Conservation (phyloP, 257 asterid genomes). For the Salvia rosmarinus region DNA sequence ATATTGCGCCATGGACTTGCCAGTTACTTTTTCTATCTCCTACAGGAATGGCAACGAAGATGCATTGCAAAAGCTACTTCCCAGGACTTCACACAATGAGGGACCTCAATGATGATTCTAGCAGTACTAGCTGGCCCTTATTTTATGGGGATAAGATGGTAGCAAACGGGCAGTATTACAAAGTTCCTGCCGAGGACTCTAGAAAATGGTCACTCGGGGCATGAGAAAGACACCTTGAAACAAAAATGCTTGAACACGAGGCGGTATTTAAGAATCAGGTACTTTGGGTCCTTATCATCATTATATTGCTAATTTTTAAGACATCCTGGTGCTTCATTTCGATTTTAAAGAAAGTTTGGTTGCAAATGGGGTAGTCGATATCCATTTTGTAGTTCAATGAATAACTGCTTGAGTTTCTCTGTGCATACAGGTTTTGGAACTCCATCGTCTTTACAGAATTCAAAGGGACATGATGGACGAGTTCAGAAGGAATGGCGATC, state of each 20-base stretch:
- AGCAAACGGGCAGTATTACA: slow-evolving; percentile 61
- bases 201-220: slow-evolving; percentile 55
- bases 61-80: slow-evolving; percentile 68
- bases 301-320: slow-evolving; percentile 13
- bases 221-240: slow-evolving; percentile 72
- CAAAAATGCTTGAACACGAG: slow-evolving; percentile 96
- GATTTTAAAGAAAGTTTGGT: neutral
- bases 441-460: slow-evolving; percentile 84
- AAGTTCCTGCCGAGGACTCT: slow-evolving; percentile 54
- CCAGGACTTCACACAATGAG: slow-evolving; percentile 77
- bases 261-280: slow-evolving; percentile 89
- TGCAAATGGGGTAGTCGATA: slow-evolving; percentile 16
- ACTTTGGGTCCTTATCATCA: slow-evolving; percentile 24
- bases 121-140: slow-evolving; percentile 79
- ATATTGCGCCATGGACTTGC: slow-evolving; percentile 10
- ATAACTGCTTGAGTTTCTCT: slow-evolving; percentile 13
- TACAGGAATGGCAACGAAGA: slow-evolving; percentile 88
- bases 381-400: slow-evolving; percentile 5
- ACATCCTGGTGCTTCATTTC: neutral
- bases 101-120: slow-evolving; percentile 84
- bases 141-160: slow-evolving; percentile 61
- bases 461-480: slow-evolving; percentile 99
- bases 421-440: slow-evolving; percentile 68
- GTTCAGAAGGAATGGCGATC: slow-evolving; percentile 46
- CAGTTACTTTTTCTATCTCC: slow-evolving; percentile 18